These are phyloP conservation scores for Rosellinia necatrix DNA, from an alignment of 2,329 filamentous ascomycete genomes.

Conservation along the genomic window DNA sequence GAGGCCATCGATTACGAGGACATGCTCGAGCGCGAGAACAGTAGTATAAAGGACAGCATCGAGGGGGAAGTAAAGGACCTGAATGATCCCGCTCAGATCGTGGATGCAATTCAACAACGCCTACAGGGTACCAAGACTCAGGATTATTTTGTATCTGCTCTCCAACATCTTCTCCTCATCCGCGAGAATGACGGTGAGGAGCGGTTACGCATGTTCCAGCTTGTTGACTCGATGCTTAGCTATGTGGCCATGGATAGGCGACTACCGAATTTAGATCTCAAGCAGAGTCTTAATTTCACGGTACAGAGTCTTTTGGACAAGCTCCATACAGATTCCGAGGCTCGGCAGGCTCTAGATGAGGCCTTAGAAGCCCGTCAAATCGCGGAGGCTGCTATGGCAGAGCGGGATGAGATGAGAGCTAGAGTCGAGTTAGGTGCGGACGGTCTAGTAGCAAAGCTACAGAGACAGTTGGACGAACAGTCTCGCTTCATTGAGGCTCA, in stretches of 20 bases:
- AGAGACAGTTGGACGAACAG: constrained; percentile 94
- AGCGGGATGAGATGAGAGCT: constrained; percentile 91
- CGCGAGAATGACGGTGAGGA: constrained; percentile 92
- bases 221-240: constrained; percentile 98
- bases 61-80: constrained; percentile 89
- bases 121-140: constrained; percentile 83
- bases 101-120: constrained; percentile 87
- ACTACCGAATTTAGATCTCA: constrained; percentile 94
- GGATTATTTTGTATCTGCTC: constrained; percentile 93
- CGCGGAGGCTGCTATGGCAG: constrained; percentile 92
- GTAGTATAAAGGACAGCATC: constrained; percentile 84
- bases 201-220: constrained; percentile 90
- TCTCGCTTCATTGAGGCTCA: constrained; percentile 88
- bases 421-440: constrained; percentile 91
- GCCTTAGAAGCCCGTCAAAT: constrained; percentile 88
- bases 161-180: constrained; percentile 94
- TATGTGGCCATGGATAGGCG: constrained; percentile 98
- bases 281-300: constrained; percentile 96
- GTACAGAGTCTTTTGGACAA: constrained; percentile 95
- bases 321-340: constrained; percentile 94
- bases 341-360: constrained; percentile 88
- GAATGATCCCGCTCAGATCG: constrained; percentile 90
- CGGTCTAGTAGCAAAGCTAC: constrained; percentile 87
- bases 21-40: constrained; percentile 87
- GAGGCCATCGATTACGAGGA: constrained; percentile 99